These are phyloP conservation scores for Starmera caribaea DNA, from an alignment of 805 yeast genomes.

Conservation along the genomic window DNA sequence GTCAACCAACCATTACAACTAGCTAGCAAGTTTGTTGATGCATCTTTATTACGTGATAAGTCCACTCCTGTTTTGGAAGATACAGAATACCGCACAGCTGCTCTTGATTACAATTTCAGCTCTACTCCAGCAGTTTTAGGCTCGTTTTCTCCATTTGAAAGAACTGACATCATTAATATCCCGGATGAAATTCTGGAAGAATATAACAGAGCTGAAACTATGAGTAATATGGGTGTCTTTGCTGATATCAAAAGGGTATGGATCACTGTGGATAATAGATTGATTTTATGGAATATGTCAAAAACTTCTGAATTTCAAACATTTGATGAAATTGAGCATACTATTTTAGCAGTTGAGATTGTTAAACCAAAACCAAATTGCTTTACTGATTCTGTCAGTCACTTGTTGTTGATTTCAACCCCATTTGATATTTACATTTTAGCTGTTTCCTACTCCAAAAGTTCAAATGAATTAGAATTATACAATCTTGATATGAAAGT, in stretches of 20 bases:
- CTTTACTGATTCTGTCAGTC: slow-evolving; percentile 68
- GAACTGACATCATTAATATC: slow-evolving; percentile 53
- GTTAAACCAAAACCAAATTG: slow-evolving; percentile 77
- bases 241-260: slow-evolving; percentile 76
- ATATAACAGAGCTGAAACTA: slow-evolving; percentile 53
- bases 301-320: slow-evolving; percentile 61
- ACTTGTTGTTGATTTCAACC: slow-evolving; percentile 70
- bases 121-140: slow-evolving; percentile 34
- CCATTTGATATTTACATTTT: slow-evolving; percentile 68
- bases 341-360: slow-evolving; percentile 65
- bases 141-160: slow-evolving; percentile 67
- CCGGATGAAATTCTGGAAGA: slow-evolving; percentile 78
- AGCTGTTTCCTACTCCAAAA: slow-evolving; percentile 48
- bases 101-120: slow-evolving; percentile 61
- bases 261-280: slow-evolving; percentile 73
- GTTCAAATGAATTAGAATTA: slow-evolving; percentile 46
- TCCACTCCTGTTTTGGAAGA: slow-evolving; percentile 47
- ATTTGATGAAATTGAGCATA: slow-evolving; percentile 72
- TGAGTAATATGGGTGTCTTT: slow-evolving; percentile 74
- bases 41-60: slow-evolving; percentile 48
- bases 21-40: slow-evolving; percentile 54
- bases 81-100: slow-evolving; percentile 37
- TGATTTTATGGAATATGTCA: slow-evolving; percentile 75
- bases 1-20: slow-evolving; percentile 33
- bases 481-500: slow-evolving; percentile 79